Percentiles rank a stretch among this genome's conserved stretches.
Conservation (phyloP, 1,284 basidiomycete species). For the Ceratobasidium sp. region DNA sequence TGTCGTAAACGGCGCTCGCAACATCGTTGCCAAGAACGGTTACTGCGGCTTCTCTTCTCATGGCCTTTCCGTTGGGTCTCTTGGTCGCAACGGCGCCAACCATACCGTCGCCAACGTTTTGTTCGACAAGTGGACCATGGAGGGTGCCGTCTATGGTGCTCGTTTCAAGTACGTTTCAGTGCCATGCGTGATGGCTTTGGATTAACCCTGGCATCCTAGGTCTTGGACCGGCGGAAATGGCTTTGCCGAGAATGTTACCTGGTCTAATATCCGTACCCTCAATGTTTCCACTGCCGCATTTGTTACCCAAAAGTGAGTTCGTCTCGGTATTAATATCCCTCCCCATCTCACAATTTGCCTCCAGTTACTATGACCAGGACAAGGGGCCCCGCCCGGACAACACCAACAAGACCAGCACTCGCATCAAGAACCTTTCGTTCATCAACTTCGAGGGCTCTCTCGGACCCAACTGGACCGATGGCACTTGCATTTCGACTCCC, state of each 20-base stretch:
- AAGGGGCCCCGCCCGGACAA: conserved; percentile 46
- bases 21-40: conserved; percentile 56
- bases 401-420: conserved; percentile 51
- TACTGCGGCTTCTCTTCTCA: conserved; percentile 58
- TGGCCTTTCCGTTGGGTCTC: conserved; percentile 57
- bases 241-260: conserved; percentile 55
- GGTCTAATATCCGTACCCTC: conserved; percentile 55
- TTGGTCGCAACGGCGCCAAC: conserved; percentile 53
- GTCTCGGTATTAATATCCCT: background rate
- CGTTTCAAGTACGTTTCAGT: conserved; percentile 49
- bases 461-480: conserved; percentile 53
- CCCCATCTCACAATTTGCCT: conserved; percentile 22
- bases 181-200: background rate
- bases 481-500: conserved; percentile 48
- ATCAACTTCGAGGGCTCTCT: conserved; percentile 55
- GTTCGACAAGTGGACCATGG: conserved; percentile 57
- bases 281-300: conserved; percentile 56
- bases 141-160: conserved; percentile 57
- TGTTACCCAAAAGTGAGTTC: conserved; percentile 56
- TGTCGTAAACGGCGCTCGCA: conserved; percentile 55
- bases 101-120: conserved; percentile 53
- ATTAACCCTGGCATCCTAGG: conserved; percentile 47
- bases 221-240: conserved; percentile 58
- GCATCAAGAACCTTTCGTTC: conserved; percentile 50
- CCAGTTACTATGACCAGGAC: conserved; percentile 41